Conservation (phyloP, 176 grass and related monocot genomes). For the Ensete glaucum region DNA sequence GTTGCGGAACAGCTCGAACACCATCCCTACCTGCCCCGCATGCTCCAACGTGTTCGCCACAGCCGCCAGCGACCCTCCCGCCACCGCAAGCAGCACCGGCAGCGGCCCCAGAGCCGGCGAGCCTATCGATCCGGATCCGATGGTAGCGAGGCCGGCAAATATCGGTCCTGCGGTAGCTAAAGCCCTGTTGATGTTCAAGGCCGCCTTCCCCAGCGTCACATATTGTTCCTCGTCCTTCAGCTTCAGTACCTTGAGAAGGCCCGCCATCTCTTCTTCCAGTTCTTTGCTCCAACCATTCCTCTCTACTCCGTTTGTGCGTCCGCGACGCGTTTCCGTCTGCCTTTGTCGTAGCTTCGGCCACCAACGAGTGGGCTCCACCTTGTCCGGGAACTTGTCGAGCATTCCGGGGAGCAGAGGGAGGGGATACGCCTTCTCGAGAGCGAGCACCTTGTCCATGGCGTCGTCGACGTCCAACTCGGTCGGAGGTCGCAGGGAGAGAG, state of each 20-base stretch:
- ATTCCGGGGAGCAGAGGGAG: constrained; percentile 23
- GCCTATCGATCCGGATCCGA: constrained; percentile 7
- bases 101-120: background rate
- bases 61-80: constrained; percentile 18
- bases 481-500: background rate
- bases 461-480: constrained; percentile 7
- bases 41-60: constrained; percentile 31
- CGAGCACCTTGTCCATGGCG: constrained; percentile 20
- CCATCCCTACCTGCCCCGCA: constrained; percentile 28
- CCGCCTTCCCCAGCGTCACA: constrained; percentile 14
- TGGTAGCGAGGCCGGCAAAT: constrained; percentile 16
- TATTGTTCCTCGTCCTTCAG: constrained; percentile 39
- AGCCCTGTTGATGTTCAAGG: constrained; percentile 13
- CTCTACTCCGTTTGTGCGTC: background rate
- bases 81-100: constrained; percentile 14
- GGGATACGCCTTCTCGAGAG: constrained; percentile 20
- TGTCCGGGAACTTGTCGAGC: constrained; percentile 31
- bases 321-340: background rate
- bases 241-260: constrained; percentile 28
- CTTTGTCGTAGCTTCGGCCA: constrained; percentile 5
- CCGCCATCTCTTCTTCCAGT: constrained; percentile 43
- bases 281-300: constrained; percentile 44
- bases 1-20: constrained; percentile 28
- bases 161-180: constrained; percentile 33
- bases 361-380: constrained; percentile 20